A percentile compares a stretch with the other conserved stretches of the same genome.
phyloP scores from a whole-genome alignment of 2,329 filamentous ascomycete species.

The Penicillium frequentans region DNA sequence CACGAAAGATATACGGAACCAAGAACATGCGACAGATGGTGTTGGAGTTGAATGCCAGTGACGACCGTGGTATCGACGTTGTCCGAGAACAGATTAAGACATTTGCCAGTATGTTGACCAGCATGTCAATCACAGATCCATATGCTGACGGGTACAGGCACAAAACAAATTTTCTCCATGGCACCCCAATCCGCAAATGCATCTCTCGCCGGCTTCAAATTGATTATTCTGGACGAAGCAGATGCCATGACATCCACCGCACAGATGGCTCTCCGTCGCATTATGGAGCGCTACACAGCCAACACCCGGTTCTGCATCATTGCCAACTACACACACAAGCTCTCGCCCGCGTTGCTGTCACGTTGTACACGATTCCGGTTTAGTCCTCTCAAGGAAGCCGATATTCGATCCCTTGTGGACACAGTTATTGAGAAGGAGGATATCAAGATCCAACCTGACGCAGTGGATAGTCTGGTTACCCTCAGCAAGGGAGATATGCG shows the following conservation, averaged over 20 bases:
- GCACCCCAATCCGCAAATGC: slow-evolving; percentile 48
- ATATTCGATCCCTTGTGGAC: slow-evolving; percentile 83
- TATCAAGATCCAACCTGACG: slow-evolving; percentile 78
- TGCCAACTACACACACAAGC: slow-evolving; percentile 97
- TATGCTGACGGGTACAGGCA: slow-evolving; percentile 45
- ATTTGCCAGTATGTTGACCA: slow-evolving; percentile 67
- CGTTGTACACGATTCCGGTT: slow-evolving; percentile 94
- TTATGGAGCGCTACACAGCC: slow-evolving; percentile 99
- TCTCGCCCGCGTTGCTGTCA: slow-evolving; percentile 87
- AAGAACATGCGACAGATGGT: slow-evolving; percentile 98
- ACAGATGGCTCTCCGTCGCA: slow-evolving; percentile 92
- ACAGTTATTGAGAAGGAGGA: slow-evolving; percentile 84
- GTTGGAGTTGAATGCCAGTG: slow-evolving; percentile 93
- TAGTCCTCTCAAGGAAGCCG: slow-evolving; percentile 83
- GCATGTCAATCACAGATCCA: neutral
- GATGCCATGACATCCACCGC: slow-evolving; percentile 99
- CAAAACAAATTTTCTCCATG: slow-evolving; percentile 92
- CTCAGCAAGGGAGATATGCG: slow-evolving; percentile 97
- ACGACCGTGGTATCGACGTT: slow-evolving; percentile 96
- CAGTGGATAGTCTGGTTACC: slow-evolving; percentile 77
- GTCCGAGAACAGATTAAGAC: slow-evolving; percentile 99
- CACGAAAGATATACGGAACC: slow-evolving; percentile 85
- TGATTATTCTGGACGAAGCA: slow-evolving; percentile 98
- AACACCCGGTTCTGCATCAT: slow-evolving; percentile 99
- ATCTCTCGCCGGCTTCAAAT: slow-evolving; percentile 76